Conservation (phyloP, 805 yeast species). For the Nakazawaea siamensis region DNA sequence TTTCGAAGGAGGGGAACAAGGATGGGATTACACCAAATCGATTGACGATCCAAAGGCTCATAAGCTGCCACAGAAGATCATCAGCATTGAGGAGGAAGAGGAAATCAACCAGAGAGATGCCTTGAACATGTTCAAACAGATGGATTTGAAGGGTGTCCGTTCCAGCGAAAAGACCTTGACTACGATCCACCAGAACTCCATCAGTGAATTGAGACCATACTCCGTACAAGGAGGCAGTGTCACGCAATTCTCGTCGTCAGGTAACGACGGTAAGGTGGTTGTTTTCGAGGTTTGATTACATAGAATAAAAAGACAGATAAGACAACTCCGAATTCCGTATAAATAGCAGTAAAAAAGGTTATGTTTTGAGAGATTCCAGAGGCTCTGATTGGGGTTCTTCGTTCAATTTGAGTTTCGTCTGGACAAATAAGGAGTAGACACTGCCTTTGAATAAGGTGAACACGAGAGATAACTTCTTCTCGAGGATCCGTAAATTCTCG, state of each 20-base stretch:
- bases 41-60: constrained; percentile 49
- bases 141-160: constrained; percentile 86
- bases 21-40: constrained; percentile 49
- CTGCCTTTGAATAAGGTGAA: constrained; percentile 37
- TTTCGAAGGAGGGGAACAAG: constrained; percentile 61
- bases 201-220: constrained; percentile 54
- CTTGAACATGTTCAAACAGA: constrained; percentile 87
- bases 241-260: constrained; percentile 61
- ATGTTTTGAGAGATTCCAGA: no score
- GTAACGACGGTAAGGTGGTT: constrained; percentile 89
- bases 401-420: constrained; percentile 2
- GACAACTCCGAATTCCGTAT: not conserved
- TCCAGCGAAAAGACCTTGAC: constrained; percentile 38
- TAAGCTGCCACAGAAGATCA: constrained; percentile 16
- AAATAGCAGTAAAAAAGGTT: not conserved
- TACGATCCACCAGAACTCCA: constrained; percentile 88
- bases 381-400: not conserved
- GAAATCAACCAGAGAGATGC: constrained; percentile 68
- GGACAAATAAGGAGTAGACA: constrained; percentile 20
- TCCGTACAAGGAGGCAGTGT: constrained; percentile 34
- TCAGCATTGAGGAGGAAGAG: constrained; percentile 33
- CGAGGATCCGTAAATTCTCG: constrained; percentile 30
- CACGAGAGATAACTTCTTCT: constrained; percentile 34
- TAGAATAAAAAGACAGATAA: not conserved
- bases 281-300: constrained; percentile 45